Base-by-base conservation (phyloP, 768 basidiomycete genomes). In the Kwoniella botswanensis region DNA sequence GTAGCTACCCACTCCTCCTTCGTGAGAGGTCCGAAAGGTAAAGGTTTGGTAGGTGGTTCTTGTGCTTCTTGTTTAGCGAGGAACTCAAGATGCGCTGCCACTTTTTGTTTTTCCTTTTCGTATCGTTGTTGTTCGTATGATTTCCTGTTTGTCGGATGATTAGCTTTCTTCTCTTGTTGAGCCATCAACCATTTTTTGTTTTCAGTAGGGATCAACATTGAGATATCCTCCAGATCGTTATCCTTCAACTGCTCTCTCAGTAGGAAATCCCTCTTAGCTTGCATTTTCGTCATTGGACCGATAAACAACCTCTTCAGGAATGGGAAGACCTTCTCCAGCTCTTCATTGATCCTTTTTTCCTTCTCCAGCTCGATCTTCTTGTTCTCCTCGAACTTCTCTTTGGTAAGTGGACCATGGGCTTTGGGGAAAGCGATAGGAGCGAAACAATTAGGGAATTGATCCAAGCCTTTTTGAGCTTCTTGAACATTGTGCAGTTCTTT, bases 301-400 rank as follows among this genome's bases (percentile, higher is more conserved):
- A 78, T 76, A 65, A 78, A 78, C 26, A 80, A 43, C 53, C 76
- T 71, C 59, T 73, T 76, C 61, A 80, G 57, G 58, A 75, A 78
- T 9, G 77, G 77, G 65, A 71, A 76, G 21, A 75, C 63, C 44
- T 70, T 68, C 29, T 79, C 74, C 18, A 76, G 29, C 55, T 75
- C 56, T 29, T 62, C 64, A 44, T 80, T 72, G 41, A 73, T 15
- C 54, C 67, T 53, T 18, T 46, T 63, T 22, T 56, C 56, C n/a
- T 66, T 72, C 26, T 75, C 66, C 35, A 67, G 63, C 54, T 74
- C 68, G 18, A 42, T 41, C 22, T 65, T 61, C 24, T 70, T 52
- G 22, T 72, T 67, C 68, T 67, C 71, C 42, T 75, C 75, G 22
- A 55, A 58, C 53, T 74, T 65, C 24, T 78, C 79, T 24, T 74